These are phyloP conservation scores for Kluyveromyces nonfermentans DNA, from an alignment of 805 yeast genomes.

Conservation along the genomic window DNA sequence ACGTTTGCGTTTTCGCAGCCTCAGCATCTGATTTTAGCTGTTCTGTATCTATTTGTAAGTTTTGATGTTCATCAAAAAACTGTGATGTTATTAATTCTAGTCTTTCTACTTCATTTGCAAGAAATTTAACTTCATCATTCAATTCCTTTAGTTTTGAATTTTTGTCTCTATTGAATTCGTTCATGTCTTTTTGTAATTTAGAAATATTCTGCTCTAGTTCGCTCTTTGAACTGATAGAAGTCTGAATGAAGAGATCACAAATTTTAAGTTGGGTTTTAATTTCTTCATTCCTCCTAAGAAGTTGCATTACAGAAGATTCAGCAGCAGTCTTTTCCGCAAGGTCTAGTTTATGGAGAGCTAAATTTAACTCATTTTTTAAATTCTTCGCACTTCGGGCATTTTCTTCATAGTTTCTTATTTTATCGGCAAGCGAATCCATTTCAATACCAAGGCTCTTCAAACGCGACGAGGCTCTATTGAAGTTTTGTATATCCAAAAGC, in stretches of 20 bases:
- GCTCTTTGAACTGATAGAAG: constrained; percentile 27
- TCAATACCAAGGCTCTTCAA: constrained; percentile 36
- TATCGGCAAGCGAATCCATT: constrained; percentile 32
- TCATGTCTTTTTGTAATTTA: constrained; percentile 62
- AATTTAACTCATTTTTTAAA: constrained; percentile 48
- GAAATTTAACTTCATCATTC: constrained; percentile 38
- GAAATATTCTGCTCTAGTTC: constrained; percentile 37
- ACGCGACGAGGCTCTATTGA: constrained; percentile 37
- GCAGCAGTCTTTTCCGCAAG: constrained; percentile 46
- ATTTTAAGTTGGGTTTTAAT: constrained; percentile 38
- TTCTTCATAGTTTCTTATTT: constrained; percentile 35
- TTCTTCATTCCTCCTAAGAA: constrained; percentile 41
- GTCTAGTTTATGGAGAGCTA: constrained; percentile 50
- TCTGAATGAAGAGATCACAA: constrained; percentile 32
- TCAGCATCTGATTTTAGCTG: constrained; percentile 52
- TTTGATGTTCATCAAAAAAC: constrained; percentile 48
- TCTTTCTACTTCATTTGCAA: constrained; percentile 30
- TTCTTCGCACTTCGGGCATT: constrained; percentile 42
- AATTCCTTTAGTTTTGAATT: constrained; percentile 68
- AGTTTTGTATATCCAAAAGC: constrained; percentile 56
- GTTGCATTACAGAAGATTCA: constrained; percentile 45
- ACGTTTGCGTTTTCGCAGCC: constrained; percentile 34
- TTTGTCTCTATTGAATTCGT: constrained; percentile 71
- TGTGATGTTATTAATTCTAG: constrained; percentile 35
- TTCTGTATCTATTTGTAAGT: constrained; percentile 59